Evolutionary conservation across 345 rosid species (phyloP), one percentile per base, ranked within the genome.

Genomic region (Stellera chamaejasme): DNA sequence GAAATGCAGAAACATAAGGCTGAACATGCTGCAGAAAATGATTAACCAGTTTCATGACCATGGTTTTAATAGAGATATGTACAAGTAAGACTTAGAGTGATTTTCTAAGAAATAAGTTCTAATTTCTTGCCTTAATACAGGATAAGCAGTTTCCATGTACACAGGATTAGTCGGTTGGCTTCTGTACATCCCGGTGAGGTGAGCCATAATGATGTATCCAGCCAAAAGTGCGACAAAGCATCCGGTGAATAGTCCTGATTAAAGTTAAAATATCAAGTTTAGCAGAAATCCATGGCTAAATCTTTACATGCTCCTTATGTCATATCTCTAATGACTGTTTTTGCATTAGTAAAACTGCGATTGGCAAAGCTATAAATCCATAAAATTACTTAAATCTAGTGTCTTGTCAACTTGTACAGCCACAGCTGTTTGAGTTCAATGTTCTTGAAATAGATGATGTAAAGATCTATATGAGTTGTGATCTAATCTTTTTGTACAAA

Each of bases 91-190:
- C 10, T 60, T 52, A 36, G 50, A 61, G n/a, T 23, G 13, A 43
- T 42, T n/a, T 44, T 11, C 43, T 15, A 10, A 43, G 53, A 41
- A 48, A 43, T 15, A 60, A 61, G 36, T 41, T 27, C 13, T 6
- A 8, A 25, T 7, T 27, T 66, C 91, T 89, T 75, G 83, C 99
- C 99, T 94, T 48, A 94, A 78, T 16, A 94, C 87, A 36, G 99
- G 99, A 50, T 90, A 90, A 5, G 76, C 85, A 60, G 99, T 94
- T 74, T 94, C 99, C 99, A 90, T 85, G 69, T 94, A 94, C 64
- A 85, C 71, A 14, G 87, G 65, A 64, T 82, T 88, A 32, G 39
- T 8, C 23, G 82, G 68, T 51, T 75, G 80, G 50, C 68, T 65
- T 74, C 77, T 75, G 60, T 90, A 94, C 85, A 75, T 85, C 62